Base-by-base conservation (phyloP, 2,329 filamentous ascomycete genomes). In the Penicillium sp. region DNA sequence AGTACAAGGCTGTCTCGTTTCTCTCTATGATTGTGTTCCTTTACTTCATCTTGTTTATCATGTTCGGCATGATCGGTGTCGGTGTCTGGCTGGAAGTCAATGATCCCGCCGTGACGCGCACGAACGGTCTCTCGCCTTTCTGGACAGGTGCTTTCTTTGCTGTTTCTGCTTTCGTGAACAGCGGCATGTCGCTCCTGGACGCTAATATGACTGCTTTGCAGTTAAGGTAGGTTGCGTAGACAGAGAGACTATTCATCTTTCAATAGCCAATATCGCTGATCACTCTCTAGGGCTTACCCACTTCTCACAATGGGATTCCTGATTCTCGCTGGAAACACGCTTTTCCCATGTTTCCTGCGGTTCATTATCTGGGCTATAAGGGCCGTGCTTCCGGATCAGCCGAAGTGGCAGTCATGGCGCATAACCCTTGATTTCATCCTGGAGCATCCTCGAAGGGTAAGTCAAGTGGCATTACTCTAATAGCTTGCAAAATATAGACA, bases 281-380 rank as follows among this genome's bases (percentile, higher is more conserved):
- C 9, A 35, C 2, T n/a, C 46, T 9, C 16, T 26, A 73, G 73
- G 49, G 64, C 71, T 0, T 77, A 77, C 28, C 66, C 75, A 1
- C 67, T 80, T 4, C 61, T 80, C 14, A 74, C 74, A 1, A 75
- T 86, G 76, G 82, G 81, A 5, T 61, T 82, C 11, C 70, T 88
- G 58, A 82, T 87, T 49, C 74, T 88, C 5, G 85, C 85, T 0
- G 86, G 86, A 4, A 87, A 88, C 45, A 88, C 86, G 4, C 82
- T 84, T 0, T 88, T 86, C 62, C 86, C 86, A 0, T 76, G 86
- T 48, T 83, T 88, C 56, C 70, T 89, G 12, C 79, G 86, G 4
- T 74, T 87, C 10, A 79, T 80, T 16, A 73, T 88, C 10, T 88
- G 84, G 82, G 67, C 66, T 2, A 71, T 81, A 50, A 65, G 63